phyloP scores from a whole-genome alignment of 2,329 filamentous ascomycete genomes.

The Diaporthe caulivora region DNA sequence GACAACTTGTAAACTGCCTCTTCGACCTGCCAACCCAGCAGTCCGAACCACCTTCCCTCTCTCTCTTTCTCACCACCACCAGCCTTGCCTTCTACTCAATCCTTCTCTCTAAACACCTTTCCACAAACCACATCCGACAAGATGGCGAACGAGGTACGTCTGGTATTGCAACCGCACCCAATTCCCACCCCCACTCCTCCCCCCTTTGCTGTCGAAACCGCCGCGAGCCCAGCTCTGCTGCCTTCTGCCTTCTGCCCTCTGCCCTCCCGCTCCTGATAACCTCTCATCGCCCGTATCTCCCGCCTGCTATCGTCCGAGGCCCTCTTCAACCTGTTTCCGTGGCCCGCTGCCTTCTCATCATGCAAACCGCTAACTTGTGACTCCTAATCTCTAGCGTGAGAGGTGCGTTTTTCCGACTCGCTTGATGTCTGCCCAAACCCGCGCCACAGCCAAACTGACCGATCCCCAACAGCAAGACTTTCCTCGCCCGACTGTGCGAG shows the following conservation, averaged over 20 bases:
- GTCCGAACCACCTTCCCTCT: conserved; percentile 29
- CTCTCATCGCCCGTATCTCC: not conserved
- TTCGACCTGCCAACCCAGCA: conserved; percentile 30
- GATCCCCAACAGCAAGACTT: conserved; percentile 84
- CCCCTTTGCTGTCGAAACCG: conserved; percentile 23
- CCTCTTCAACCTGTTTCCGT: not conserved
- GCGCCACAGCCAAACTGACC: conserved; percentile 51
- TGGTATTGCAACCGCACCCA: conserved; percentile 31
- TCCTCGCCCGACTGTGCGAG: conserved; percentile 99
- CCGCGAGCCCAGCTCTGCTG: conserved; percentile 7
- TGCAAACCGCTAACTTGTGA: conserved; percentile 43
- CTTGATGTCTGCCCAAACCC: conserved; percentile 25
- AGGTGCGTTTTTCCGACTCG: conserved; percentile 45
- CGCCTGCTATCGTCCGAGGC: not conserved
- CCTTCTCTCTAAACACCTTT: conserved; percentile 34
- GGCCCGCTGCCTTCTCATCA: not conserved
- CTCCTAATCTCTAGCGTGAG: conserved; percentile 44
- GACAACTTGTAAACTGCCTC: conserved; percentile 35
- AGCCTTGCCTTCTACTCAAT: conserved; percentile 27
- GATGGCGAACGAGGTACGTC: conserved; percentile 49
- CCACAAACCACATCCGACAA: conserved; percentile 39
- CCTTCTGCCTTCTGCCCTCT: not conserved
- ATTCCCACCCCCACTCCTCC: conserved; percentile 34
- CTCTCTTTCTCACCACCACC: conserved; percentile 27
- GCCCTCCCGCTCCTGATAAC: not conserved